phyloP scores from a whole-genome alignment of 805 yeast species.

The Novakomyces olei region DNA sequence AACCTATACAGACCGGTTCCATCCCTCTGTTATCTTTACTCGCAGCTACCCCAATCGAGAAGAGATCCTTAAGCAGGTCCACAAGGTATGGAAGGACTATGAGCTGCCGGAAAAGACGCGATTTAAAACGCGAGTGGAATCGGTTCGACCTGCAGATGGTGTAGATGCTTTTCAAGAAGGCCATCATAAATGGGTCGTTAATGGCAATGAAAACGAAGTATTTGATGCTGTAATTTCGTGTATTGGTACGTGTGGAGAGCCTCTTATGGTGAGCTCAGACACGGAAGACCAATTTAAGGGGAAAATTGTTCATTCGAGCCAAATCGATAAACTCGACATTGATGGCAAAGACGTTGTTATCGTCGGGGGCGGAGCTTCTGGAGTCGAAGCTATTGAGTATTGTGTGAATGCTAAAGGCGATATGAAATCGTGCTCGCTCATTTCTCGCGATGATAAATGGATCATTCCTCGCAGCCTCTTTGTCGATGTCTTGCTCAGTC shows the following conservation, averaged over 20 bases:
- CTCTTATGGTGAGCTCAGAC: background rate
- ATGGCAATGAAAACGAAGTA: background rate
- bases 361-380: background rate
- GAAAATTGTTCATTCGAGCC: background rate
- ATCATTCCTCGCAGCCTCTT: background rate
- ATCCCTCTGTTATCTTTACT: background rate
- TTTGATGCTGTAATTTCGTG: background rate
- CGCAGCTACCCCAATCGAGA: background rate
- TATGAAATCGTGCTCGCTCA: too few relatives aligned
- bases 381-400: background rate
- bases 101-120: background rate
- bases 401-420: too few relatives aligned
- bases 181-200: background rate
- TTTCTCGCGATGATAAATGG: background rate
- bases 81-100: background rate
- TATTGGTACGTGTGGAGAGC: background rate
- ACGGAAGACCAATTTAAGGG: background rate
- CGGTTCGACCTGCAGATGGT: background rate
- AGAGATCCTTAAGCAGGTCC: background rate
- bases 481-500: background rate
- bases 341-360: background rate
- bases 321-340: background rate
- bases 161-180: too few relatives aligned
- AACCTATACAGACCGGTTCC: background rate
- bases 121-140: background rate